Evolutionary conservation across 129 eudicot species (phyloP), one percentile per base, ranked within the genome.

Genomic region (Tanacetum coccineum): DNA sequence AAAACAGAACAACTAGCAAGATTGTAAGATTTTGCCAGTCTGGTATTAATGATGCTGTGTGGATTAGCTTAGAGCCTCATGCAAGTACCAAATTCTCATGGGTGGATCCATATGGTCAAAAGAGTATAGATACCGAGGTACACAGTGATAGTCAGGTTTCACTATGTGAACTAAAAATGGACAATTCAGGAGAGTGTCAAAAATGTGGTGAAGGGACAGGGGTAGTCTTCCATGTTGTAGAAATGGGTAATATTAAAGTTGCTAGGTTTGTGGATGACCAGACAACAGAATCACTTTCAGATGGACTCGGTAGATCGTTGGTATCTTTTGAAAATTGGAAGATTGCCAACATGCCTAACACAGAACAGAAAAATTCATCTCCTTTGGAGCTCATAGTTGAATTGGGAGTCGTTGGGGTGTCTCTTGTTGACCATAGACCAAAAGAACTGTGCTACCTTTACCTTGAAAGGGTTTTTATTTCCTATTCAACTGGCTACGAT

Each of bases 401-500:
- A 73, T 59, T 93, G 68, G 98, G 96, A 69, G 96, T 85, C 19
- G 84, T 88, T 74, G 98, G 98, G 28, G 68, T 93, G 74, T 93
- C 98, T 53, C 59, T 93, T 66, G 89, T 93, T 59, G 98, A 93
- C 84, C 96, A 93, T 68, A 84, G 80, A 77, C 98, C 98, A 58
- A 88, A 83, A 83, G 98, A 93, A 83, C 86, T 93, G 48, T 83
- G 82, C 18, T 93, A 86, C 72, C 70, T 93, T 71, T 93, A 89
- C 79, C 76, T 93, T 48, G 96, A 93, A 66, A 79, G 88, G 71
- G 90, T 93, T 11, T 82, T 78, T 51, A 59, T 88, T 45, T 89
- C 98, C 46, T 93, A 93, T 75, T 86, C 96, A 25, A 86, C 91
- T 56, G 98, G 98, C 59, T 93, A 88, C 21, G 96, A 84, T 82